Evolutionary conservation across 345 rosid genomes (phyloP).

Genomic region (Murraya paniculata): DNA sequence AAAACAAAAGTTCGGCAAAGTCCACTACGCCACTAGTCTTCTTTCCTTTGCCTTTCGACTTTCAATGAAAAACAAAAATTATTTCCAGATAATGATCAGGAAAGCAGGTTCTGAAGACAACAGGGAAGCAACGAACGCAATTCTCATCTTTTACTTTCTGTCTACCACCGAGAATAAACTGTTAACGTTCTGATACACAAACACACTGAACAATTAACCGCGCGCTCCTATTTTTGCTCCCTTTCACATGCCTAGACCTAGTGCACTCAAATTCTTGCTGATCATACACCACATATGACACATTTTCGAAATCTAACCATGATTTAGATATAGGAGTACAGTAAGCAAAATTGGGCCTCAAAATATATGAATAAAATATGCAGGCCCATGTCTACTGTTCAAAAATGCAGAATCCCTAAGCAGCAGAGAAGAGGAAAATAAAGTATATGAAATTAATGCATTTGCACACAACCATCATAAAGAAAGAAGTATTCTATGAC

Average conservation of each 20-base stretch:
- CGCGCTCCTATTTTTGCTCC: not conserved
- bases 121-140: not conserved
- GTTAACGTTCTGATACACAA: not conserved
- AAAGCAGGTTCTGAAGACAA: not conserved
- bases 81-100: not conserved
- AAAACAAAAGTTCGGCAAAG: not conserved
- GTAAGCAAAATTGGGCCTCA: not conserved
- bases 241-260: not conserved
- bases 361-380: not conserved
- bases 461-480: not conserved
- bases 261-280: not conserved
- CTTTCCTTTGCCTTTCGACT: not conserved
- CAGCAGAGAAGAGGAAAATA: constrained; percentile 5
- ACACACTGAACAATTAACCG: not conserved
- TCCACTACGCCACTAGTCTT: not conserved
- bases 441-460: not conserved
- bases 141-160: not conserved
- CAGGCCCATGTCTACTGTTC: not conserved
- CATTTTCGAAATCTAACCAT: not conserved
- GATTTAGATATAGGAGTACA: not conserved
- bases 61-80: not conserved
- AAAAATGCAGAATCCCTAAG: constrained; percentile 12
- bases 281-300: not conserved
- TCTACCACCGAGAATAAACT: not conserved
- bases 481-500: not conserved